Evolutionary conservation across 805 yeast species (phyloP), one percentile per base, ranked within the genome.

Genomic region (Candida caryicola): DNA sequence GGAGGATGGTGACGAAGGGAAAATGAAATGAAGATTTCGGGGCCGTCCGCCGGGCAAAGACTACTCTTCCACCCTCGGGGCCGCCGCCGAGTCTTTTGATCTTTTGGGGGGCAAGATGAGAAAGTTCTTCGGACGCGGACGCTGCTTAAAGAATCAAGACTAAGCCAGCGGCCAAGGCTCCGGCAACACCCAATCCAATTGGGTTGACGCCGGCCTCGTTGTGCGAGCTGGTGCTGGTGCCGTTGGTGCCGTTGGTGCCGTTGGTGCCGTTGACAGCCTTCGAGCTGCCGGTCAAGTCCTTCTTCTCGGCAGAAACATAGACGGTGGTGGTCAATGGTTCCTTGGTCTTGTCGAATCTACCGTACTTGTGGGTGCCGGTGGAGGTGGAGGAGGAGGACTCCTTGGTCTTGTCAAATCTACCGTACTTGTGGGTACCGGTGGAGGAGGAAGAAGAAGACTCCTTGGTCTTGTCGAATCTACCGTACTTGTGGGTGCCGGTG

Each of bases 401-500:
- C 45, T 59, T 49, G 37, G 77, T 71, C 51, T 61, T 57, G 55
- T 59, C 62, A 34, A 59, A 59, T 49, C 60, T 49, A 21, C 67
- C 64, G 44, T 45, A 46, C 33, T 41, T 50, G 52, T 56, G 64
- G 39, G 66, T 54, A 36, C 65, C 64, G 12, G 55, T 40, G 9
- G 45, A 45, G 45, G 31, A 47, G 23, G 41, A n/a, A 45, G 57
- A 49, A 36, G 47, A 64, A 36, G 60, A 66, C 40, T 17, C 34
- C 66, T 37, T 71, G 64, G 52, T 76, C 60, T 76, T 72, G 67
- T 76, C 68, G 56, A 77, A 77, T 55, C 70, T 70, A 49, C 85
- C 85, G 49, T 66, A 68, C 44, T 60, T 71, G 67, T 79, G 81
- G 32, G 82, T 77, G 44, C 39, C 17, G 44, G 40, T 18, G 17